Conservation (phyloP, 352 stramenopile species). For the Pythium plurisporium region DNA sequence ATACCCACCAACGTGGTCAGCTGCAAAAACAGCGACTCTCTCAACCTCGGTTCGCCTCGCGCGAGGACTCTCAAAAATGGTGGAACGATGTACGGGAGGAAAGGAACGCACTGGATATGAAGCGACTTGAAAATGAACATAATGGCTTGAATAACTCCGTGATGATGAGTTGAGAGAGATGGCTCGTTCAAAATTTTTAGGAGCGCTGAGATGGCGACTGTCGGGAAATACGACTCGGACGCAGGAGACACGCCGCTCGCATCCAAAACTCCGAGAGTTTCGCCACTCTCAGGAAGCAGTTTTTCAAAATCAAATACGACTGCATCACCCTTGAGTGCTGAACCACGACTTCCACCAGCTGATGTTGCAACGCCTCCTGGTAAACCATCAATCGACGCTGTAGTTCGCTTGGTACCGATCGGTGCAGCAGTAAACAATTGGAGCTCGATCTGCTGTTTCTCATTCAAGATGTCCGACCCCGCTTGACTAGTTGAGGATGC, state of each 20-base stretch:
- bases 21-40: slow-evolving; percentile 96
- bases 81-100: slow-evolving; percentile 96
- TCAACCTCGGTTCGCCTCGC: slow-evolving; percentile 86
- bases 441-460: slow-evolving; percentile 86
- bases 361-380: background rate
- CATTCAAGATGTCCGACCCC: slow-evolving; percentile 57
- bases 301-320: slow-evolving; percentile 67
- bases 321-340: slow-evolving; percentile 1
- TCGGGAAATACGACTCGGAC: slow-evolving; percentile 96
- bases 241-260: slow-evolving; percentile 63
- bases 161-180: slow-evolving; percentile 94
- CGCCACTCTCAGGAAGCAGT: slow-evolving; percentile 42
- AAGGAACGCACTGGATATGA: slow-evolving; percentile 93
- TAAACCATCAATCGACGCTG: slow-evolving; percentile 1
- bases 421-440: slow-evolving; percentile 81
- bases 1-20: slow-evolving; percentile 95
- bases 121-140: slow-evolving; percentile 99
- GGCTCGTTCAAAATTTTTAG: slow-evolving; percentile 95
- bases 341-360: background rate
- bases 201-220: slow-evolving; percentile 95
- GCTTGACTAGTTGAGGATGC: slow-evolving; percentile 50
- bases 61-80: slow-evolving; percentile 94
- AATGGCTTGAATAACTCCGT: slow-evolving; percentile 96
- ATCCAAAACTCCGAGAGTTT: slow-evolving; percentile 51
- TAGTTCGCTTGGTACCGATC: slow-evolving; percentile 70